Evolutionary conservation across 2,329 filamentous ascomycete species (phyloP).

Genomic region (Phyllosticta citriasiana): DNA sequence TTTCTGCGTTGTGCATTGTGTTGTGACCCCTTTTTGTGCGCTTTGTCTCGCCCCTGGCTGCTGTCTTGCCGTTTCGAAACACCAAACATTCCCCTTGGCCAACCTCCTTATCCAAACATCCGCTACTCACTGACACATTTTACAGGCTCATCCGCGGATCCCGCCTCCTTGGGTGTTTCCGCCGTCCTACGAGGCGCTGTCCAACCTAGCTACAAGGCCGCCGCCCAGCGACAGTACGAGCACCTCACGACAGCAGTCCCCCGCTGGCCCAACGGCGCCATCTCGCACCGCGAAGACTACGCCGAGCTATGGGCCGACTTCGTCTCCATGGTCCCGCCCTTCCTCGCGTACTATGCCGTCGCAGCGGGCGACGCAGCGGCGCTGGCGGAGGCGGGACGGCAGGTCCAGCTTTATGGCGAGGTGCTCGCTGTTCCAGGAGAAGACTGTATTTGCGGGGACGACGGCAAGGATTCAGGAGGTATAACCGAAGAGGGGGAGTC

Average conservation of each 20-base stretch:
- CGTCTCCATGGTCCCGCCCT: constrained; percentile 42
- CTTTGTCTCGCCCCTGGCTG: neutral
- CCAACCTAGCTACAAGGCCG: constrained; percentile 24
- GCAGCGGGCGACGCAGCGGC: constrained; percentile 23
- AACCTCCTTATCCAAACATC: neutral
- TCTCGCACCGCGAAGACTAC: constrained; percentile 36
- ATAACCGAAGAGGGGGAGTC: neutral
- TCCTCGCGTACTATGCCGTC: constrained; percentile 38
- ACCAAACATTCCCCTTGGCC: neutral
- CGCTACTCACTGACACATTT: no score
- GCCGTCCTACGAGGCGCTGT: constrained; percentile 35
- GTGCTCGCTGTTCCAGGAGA: neutral
- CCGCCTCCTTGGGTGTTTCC: constrained; percentile 36
- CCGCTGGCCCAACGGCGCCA: constrained; percentile 37
- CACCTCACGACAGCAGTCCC: constrained; percentile 32
- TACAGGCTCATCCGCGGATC: constrained; percentile 31
- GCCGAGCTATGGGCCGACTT: constrained; percentile 41
- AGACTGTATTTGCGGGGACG: neutral
- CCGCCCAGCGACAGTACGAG: constrained; percentile 32
- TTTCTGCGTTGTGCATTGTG: neutral
- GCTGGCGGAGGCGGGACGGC: neutral
- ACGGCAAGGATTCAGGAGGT: no score
- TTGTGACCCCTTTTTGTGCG: neutral
- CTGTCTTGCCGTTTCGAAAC: neutral
- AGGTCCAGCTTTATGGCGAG: neutral